Conservation (phyloP, 805 yeast genomes). For the Candida mattraensis region DNA sequence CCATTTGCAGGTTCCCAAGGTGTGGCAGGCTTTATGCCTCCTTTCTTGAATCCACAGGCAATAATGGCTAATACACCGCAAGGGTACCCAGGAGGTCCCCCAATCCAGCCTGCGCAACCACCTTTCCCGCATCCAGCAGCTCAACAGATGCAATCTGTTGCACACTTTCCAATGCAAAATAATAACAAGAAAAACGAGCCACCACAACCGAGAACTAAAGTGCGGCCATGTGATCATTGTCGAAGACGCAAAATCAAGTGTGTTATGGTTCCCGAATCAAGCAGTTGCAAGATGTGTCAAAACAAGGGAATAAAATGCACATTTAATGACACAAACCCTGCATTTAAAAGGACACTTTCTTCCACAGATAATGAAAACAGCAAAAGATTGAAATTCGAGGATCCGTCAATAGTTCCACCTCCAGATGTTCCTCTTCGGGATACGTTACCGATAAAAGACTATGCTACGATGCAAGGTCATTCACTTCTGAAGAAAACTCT, state of each 20-base stretch:
- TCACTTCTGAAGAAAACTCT: conserved; percentile 67
- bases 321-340: conserved; percentile 55
- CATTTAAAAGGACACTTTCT: conserved; percentile 38
- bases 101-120: conserved; percentile 8
- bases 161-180: conserved; percentile 4
- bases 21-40: conserved; percentile 14
- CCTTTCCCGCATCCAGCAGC: conserved; percentile 11
- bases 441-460: conserved; percentile 64
- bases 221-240: conserved; percentile 83
- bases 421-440: conserved; percentile 47
- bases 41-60: conserved; percentile 15
- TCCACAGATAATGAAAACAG: conserved; percentile 22
- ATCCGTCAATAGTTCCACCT: conserved; percentile 36
- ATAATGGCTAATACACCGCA: conserved; percentile 14
- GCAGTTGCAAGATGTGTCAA: conserved; percentile 75
- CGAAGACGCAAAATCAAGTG: conserved; percentile 78
- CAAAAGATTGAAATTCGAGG: conserved; percentile 36
- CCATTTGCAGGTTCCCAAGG: conserved; percentile 8
- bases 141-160: conserved; percentile 4
- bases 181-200: conserved; percentile 23
- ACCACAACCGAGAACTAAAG: conserved; percentile 42
- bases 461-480: conserved; percentile 60
- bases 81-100: conserved; percentile 8
- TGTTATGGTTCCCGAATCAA: conserved; percentile 60
- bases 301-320: conserved; percentile 73